Evolutionary conservation across 768 basidiomycete genomes (phyloP).

Genomic region (Leucogyrophana mollusca): DNA sequence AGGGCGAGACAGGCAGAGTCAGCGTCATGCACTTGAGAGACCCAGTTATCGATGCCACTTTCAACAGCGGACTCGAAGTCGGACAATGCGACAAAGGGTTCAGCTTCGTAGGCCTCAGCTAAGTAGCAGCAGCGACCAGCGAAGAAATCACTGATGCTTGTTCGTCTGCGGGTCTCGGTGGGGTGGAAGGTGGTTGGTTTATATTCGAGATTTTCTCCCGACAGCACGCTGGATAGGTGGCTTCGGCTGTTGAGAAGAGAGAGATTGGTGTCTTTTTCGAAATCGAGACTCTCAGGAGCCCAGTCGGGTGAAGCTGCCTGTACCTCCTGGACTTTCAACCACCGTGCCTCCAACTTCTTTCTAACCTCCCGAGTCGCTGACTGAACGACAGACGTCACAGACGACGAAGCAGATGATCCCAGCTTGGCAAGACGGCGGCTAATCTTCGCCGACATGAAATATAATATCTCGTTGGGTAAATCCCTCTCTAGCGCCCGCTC

Average conservation of each 20-base stretch:
- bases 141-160: not conserved
- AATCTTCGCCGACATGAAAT: conserved; percentile 26
- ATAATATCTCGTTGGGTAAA: conserved; percentile 25
- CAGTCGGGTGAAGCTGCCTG: conserved; percentile 24
- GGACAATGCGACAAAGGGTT: conserved; percentile 1
- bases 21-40: not conserved
- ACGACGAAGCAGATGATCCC: conserved; percentile 9
- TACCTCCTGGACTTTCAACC: conserved; percentile 26
- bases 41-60: conserved; percentile 3
- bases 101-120: not conserved
- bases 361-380: conserved; percentile 14
- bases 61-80: conserved; percentile 5
- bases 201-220: not conserved
- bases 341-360: conserved; percentile 28
- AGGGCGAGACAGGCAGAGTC: not conserved
- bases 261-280: conserved; percentile 29
- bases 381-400: conserved; percentile 16
- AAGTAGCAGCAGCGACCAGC: not conserved
- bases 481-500: conserved; percentile 12
- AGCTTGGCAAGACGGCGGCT: conserved; percentile 24
- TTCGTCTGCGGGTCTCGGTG: too few relatives aligned
- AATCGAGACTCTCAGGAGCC: conserved; percentile 23
- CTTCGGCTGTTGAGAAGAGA: conserved; percentile 27
- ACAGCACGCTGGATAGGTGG: conserved; percentile 24
- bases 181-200: not conserved